Percentiles rank a stretch among this genome's conserved stretches.
Conservation (phyloP, 2,329 filamentous ascomycete species). For the Lasiodiplodia sp. region DNA sequence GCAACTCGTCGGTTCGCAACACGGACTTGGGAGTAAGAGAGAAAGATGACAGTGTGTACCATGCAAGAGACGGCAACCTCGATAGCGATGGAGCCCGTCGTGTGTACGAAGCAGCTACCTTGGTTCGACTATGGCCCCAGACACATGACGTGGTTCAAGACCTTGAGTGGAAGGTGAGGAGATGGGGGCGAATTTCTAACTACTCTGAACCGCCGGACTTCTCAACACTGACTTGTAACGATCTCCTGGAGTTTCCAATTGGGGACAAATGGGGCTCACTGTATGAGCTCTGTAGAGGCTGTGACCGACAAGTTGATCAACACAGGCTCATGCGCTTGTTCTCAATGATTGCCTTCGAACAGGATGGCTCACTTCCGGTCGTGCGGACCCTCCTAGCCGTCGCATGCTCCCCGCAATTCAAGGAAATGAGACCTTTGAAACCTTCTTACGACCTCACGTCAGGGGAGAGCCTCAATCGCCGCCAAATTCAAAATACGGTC, state of each 20-base stretch:
- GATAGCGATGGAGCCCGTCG: constrained; percentile 34
- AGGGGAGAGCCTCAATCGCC: not conserved
- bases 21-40: constrained; percentile 44
- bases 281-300: constrained; percentile 9
- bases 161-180: not conserved
- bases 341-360: not conserved
- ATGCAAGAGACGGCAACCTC: constrained; percentile 27
- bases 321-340: constrained; percentile 16
- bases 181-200: not conserved
- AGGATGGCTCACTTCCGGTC: not conserved
- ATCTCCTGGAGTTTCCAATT: constrained; percentile 1
- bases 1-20: constrained; percentile 40
- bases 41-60: constrained; percentile 33
- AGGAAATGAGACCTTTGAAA: not conserved
- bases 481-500: not conserved
- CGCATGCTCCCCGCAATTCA: not conserved
- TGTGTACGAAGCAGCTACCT: constrained; percentile 32
- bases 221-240: not conserved
- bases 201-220: not conserved
- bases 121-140: constrained; percentile 29
- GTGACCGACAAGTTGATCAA: not conserved
- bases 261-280: not conserved
- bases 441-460: not conserved
- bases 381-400: not conserved
- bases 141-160: not conserved